These are phyloP conservation scores for Phytophthora fragariae DNA, from an alignment of 352 stramenopile genomes.

Conservation along the genomic window DNA sequence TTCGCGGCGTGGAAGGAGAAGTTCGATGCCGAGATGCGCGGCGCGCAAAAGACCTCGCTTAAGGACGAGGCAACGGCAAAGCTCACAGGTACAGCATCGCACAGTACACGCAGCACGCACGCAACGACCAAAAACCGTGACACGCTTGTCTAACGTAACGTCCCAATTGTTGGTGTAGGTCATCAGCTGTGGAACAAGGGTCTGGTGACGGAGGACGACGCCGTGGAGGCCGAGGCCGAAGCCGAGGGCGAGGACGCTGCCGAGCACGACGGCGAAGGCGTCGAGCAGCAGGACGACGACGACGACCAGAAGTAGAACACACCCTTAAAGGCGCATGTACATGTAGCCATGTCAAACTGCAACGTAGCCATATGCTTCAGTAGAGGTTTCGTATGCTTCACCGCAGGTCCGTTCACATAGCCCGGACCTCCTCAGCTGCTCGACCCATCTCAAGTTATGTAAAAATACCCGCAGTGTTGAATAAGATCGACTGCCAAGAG, in stretches of 20 bases:
- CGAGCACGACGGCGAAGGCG: constrained; percentile 42
- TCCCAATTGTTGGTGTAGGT: constrained; percentile 36
- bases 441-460: constrained; percentile 24
- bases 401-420: constrained; percentile 11
- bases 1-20: constrained; percentile 78
- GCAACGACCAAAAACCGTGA: not conserved
- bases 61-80: constrained; percentile 81
- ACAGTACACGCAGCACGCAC: constrained; percentile 3
- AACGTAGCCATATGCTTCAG: constrained; percentile 2
- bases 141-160: constrained; percentile 15
- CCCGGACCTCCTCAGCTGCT: not conserved
- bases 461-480: constrained; percentile 26
- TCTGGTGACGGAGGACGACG: constrained; percentile 74
- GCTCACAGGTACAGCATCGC: constrained; percentile 62
- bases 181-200: constrained; percentile 77
- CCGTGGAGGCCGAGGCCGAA: constrained; percentile 47
- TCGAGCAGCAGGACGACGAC: constrained; percentile 33
- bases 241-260: constrained; percentile 56
- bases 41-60: constrained; percentile 48
- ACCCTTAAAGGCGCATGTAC: not conserved
- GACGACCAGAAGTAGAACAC: constrained; percentile 33
- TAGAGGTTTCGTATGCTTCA: constrained; percentile 19
- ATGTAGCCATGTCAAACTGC: constrained; percentile 13
- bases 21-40: constrained; percentile 76
- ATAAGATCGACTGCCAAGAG: constrained; percentile 30